phyloP scores from a whole-genome alignment of 768 basidiomycete genomes.

The Paxillus involutus region DNA sequence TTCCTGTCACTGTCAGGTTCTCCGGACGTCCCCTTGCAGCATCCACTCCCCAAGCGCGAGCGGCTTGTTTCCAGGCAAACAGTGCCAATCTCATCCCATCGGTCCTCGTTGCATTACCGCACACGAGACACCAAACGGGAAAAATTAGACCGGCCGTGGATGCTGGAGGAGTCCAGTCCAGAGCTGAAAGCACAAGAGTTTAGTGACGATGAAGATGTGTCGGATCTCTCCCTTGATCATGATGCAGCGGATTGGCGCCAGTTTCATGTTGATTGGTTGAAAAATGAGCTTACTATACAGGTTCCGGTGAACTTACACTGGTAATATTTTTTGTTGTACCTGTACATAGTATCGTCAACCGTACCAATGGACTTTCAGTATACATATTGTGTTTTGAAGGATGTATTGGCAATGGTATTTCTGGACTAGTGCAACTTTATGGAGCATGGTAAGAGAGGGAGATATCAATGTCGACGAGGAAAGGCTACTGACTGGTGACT shows the following conservation, averaged over 20 bases:
- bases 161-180: conserved; percentile 39
- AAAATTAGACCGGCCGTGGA: conserved; percentile 37
- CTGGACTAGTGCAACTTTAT: no score
- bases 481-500: no score
- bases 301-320: background rate
- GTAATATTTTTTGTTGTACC: background rate
- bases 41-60: conserved; percentile 22
- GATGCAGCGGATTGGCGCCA: conserved; percentile 48
- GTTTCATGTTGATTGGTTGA: conserved; percentile 49
- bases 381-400: no score
- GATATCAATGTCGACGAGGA: no score
- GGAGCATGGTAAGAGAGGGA: no score
- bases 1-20: conserved; percentile 42
- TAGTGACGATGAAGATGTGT: conserved; percentile 35
- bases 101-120: conserved; percentile 33
- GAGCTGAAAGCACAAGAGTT: conserved; percentile 24
- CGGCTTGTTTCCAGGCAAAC: conserved; percentile 34
- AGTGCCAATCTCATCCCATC: conserved; percentile 31
- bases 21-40: conserved; percentile 21
- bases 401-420: no score
- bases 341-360: background rate
- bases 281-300: conserved; percentile 8
- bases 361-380: no score
- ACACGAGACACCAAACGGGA: conserved; percentile 24
- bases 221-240: conserved; percentile 3